Evolutionary conservation across 1,284 basidiomycete genomes (phyloP), one percentile per base, ranked within the genome.

Genomic region (Ustilago crameri): DNA sequence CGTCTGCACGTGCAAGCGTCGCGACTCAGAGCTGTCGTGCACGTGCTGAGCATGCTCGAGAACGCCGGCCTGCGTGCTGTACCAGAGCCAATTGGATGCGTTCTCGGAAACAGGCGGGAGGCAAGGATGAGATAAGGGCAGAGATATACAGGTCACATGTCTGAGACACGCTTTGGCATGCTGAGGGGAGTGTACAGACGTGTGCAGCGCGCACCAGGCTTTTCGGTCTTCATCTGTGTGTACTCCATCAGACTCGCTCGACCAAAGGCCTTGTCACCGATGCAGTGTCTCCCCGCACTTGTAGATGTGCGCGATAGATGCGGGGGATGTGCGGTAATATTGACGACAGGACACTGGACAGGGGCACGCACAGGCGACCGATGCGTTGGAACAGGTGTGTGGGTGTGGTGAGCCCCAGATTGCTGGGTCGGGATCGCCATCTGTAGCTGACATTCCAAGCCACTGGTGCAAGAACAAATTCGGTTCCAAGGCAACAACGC

Each of bases 371-470:
- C n/a, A n/a, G n/a, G n/a, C n/a, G n/a, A n/a, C n/a, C n/a, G n/a
- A n/a, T n/a, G n/a, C n/a, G n/a, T n/a, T n/a, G n/a, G n/a, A n/a
- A n/a, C n/a, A n/a, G n/a, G n/a, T n/a, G n/a, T n/a, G n/a, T n/a
- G n/a, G n/a, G n/a, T 30, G 30, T 30, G 30, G 5, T 30, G 30
- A 30, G 30, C 30, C 7, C n/a, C 30, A 12, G 30, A 30, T 12
- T n/a, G n/a, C 15, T n/a, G n/a, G 41, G 50, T 23, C 26, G 41
- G 22, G 50, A 43, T 35, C 26, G 30, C 5, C 18, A 7, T 32
- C 23, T 40, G 62, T 59, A 17, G 23, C 23, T 17, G 42, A 61
- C 57, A 67, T 67, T 61, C 57, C 64, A 66, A 66, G 63, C 63
- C 56, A 45, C 49, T 14, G 24, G 12, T 15, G 42, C 20, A 43